Conservation (phyloP, 495 filamentous ascomycete genomes). For the Amphirosellinia nigrospora region DNA sequence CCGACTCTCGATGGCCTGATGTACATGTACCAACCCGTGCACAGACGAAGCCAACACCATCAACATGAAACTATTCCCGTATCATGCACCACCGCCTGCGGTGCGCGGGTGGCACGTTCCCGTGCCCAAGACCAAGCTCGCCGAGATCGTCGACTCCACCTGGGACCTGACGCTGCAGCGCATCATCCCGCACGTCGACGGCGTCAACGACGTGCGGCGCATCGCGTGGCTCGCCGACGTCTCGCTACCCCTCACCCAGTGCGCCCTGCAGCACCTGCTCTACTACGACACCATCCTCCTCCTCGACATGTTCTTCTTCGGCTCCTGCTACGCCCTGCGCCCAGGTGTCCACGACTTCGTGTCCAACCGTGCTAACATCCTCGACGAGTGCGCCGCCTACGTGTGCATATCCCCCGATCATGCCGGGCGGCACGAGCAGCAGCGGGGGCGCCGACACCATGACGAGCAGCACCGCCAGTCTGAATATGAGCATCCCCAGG, state of each 20-base stretch:
- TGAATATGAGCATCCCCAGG: not conserved
- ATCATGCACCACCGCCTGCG: conserved; percentile 75
- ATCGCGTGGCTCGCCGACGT: conserved; percentile 86
- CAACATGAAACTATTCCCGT: conserved; percentile 93
- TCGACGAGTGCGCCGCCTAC: conserved; percentile 86
- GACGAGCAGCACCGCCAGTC: conserved; percentile 12
- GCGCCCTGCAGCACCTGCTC: conserved; percentile 83
- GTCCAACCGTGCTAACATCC: conserved; percentile 67
- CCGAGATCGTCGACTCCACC: conserved; percentile 74
- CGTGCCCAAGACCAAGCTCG: conserved; percentile 80
- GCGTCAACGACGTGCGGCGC: conserved; percentile 82
- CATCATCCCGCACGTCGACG: conserved; percentile 85
- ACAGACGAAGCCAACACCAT: conserved; percentile 90
- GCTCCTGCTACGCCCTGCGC: conserved; percentile 80
- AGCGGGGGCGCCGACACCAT: not conserved
- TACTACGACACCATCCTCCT: conserved; percentile 89
- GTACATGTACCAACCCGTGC: not conserved
- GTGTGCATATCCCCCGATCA: conserved; percentile 53
- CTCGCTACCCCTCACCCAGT: conserved; percentile 80
- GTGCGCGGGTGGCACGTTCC: conserved; percentile 90
- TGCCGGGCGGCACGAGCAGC: not conserved
- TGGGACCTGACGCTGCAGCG: conserved; percentile 91
- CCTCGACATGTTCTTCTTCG: conserved; percentile 92
- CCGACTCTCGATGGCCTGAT: no score
- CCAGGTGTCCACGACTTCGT: conserved; percentile 81